These are phyloP conservation scores for Pythium dissimile DNA, from an alignment of 352 stramenopile species.

Conservation along the genomic window DNA sequence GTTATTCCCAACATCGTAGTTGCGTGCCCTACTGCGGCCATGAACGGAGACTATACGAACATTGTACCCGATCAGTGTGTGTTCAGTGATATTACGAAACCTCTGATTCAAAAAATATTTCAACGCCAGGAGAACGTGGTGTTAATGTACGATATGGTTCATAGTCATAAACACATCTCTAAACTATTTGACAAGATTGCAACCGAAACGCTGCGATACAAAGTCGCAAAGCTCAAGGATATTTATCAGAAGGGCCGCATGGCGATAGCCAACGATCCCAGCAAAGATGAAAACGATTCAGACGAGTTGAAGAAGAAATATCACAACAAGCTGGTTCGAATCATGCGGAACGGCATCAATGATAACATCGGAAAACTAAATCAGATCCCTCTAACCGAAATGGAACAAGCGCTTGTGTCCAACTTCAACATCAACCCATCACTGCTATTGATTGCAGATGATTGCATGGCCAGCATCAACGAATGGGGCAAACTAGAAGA, in stretches of 20 bases:
- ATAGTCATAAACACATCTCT: background rate
- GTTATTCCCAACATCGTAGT: background rate
- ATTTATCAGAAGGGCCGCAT: background rate
- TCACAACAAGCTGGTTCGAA: background rate
- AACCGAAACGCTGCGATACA: background rate
- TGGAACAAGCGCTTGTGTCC: background rate
- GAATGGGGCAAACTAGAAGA: background rate
- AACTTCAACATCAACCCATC: background rate
- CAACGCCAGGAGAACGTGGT: background rate
- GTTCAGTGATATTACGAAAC: background rate
- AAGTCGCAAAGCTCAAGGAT: background rate
- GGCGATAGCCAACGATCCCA: background rate
- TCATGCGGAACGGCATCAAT: background rate
- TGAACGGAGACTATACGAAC: background rate
- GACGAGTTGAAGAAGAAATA: background rate
- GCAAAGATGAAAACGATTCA: background rate
- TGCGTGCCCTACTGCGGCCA: background rate
- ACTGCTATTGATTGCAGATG: background rate
- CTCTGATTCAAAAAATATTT: background rate
- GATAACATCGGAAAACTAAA: background rate
- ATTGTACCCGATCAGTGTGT: background rate
- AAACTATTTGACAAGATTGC: background rate
- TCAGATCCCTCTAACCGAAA: background rate
- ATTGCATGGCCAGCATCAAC: background rate
- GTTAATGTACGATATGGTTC: background rate